Conservation (phyloP, 2,329 filamentous ascomycete species). For the Trichophyton equinum region DNA sequence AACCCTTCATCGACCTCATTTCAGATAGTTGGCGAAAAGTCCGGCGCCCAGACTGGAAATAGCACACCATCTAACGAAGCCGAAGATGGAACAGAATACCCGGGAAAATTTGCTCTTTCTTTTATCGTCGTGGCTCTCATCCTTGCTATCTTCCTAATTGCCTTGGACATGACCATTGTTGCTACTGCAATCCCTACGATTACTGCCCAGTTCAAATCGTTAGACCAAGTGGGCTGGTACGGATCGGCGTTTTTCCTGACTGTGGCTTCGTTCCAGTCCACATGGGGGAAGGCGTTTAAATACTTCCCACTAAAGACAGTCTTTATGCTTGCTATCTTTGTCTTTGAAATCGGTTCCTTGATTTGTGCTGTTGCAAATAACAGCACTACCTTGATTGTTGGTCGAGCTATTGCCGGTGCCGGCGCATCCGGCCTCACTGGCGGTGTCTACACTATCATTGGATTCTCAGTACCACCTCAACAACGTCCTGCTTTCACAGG, state of each 20-base stretch:
- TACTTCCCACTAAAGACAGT: conserved; percentile 29
- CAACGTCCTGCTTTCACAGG: conserved; percentile 12
- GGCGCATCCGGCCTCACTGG: conserved; percentile 28
- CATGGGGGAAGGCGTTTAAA: conserved; percentile 32
- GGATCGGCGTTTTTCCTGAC: conserved; percentile 24
- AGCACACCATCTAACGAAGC: neutral
- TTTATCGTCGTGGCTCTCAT: conserved; percentile 11
- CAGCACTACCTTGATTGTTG: conserved; percentile 29
- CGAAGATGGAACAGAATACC: conserved; percentile 7
- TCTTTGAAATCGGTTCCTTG: conserved; percentile 22
- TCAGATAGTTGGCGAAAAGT: neutral
- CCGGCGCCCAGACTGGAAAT: neutral
- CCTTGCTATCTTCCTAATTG: conserved; percentile 12
- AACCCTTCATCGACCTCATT: neutral
- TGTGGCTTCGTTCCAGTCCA: conserved; percentile 19
- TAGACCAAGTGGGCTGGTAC: conserved; percentile 28
- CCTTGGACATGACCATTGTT: conserved; percentile 19
- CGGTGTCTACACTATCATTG: conserved; percentile 24
- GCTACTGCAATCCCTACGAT: conserved; percentile 26
- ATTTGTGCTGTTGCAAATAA: conserved; percentile 22
- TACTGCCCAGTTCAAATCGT: conserved; percentile 25
- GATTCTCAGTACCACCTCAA: conserved; percentile 9
- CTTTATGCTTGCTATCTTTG: conserved; percentile 18
- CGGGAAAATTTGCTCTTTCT: conserved; percentile 6
- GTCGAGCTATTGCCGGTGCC: conserved; percentile 31